Percentiles rank a stretch among this genome's conserved stretches.
These are phyloP conservation scores for Amanita rubescens DNA, from an alignment of 768 basidiomycete genomes.

Conservation along the genomic window DNA sequence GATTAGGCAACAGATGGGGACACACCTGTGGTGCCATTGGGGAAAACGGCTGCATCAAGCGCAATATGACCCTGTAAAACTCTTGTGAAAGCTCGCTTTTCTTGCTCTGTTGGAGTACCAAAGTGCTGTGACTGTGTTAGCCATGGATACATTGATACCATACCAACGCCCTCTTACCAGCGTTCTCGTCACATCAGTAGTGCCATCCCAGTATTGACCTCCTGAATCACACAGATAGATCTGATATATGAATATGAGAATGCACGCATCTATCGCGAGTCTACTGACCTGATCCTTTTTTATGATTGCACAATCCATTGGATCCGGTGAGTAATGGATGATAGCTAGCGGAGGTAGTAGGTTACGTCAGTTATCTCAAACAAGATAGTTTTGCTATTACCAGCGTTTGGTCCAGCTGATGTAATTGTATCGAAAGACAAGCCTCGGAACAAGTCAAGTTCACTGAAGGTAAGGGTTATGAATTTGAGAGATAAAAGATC, in stretches of 20 bases:
- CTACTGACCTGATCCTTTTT: slow-evolving; percentile 57
- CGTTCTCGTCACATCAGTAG: slow-evolving; percentile 91
- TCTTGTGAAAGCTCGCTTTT: slow-evolving; percentile 84
- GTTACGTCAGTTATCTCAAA: neutral
- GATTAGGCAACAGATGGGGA: slow-evolving; percentile 18
- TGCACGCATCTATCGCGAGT: neutral
- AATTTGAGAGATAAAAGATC: neutral
- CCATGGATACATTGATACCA: neutral
- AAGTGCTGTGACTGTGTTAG: slow-evolving; percentile 57
- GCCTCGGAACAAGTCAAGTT: slow-evolving; percentile 75
- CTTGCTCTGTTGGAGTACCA: slow-evolving; percentile 73
- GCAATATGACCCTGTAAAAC: slow-evolving; percentile 90
- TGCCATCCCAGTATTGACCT: slow-evolving; percentile 88
- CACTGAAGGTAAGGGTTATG: slow-evolving; percentile 34
- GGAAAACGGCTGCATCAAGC: slow-evolving; percentile 81
- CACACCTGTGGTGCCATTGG: slow-evolving; percentile 68
- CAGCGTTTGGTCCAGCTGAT: slow-evolving; percentile 86
- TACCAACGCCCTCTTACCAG: slow-evolving; percentile 41
- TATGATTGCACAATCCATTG: slow-evolving; percentile 64
- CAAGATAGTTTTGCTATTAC: slow-evolving; percentile 19
- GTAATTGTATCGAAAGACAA: slow-evolving; percentile 92
- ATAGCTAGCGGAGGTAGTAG: slow-evolving; percentile 46
- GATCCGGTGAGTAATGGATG: slow-evolving; percentile 88
- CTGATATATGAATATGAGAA: slow-evolving; percentile 14
- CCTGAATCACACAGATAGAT: slow-evolving; percentile 72